Evolutionary conservation across 2,329 filamentous ascomycete genomes (phyloP), one percentile per base, ranked within the genome.

Genomic region (Xylaria multiplex): DNA sequence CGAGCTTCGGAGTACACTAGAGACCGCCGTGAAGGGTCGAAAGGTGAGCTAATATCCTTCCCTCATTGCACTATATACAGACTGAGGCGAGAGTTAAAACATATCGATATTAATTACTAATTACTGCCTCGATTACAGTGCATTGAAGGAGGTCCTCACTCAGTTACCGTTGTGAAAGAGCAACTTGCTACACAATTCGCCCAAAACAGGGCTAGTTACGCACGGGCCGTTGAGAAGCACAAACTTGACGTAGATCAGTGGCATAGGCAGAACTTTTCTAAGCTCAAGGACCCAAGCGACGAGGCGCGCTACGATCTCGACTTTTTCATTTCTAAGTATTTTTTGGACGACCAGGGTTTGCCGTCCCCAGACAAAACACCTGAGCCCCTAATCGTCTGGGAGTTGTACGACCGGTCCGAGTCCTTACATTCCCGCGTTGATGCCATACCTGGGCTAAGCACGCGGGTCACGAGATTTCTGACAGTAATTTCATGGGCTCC

Each of bases 261-360:
- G 65, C 60, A 61, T 45, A 58, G 54, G 22, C 19, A 43, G 45
- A 54, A 61, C 30, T 67, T 67, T 27, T 30, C 52, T 32, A 53
- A 60, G 49, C 50, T 67, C n/a, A 14, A 24, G 43, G 53, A 64
- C 27, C 61, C 65, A 2, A 61, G 61, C 14, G 65, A 45, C 13
- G 59, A 64, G 37, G 60, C 55, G 24, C 61, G 56, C 37, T 67
- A 61, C n/a, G 53, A 60, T 49, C 30, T 64, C 45, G 40, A 42
- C n/a, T 43, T 19, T 6, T 64, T 67, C 57, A 42, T 67, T 19
- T 50, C 64, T 7, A 64, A 64, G 46, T 61, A 67, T 19, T 67
- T 64, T 11, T 27, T 67, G 13, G 56, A 67, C 24, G 61, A 61
- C 30, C 14, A 57, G 4, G 65, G 65, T 14, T 43, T 52, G 9